Conservation (phyloP, 345 rosid species). For the Lenwebbia sp. region DNA sequence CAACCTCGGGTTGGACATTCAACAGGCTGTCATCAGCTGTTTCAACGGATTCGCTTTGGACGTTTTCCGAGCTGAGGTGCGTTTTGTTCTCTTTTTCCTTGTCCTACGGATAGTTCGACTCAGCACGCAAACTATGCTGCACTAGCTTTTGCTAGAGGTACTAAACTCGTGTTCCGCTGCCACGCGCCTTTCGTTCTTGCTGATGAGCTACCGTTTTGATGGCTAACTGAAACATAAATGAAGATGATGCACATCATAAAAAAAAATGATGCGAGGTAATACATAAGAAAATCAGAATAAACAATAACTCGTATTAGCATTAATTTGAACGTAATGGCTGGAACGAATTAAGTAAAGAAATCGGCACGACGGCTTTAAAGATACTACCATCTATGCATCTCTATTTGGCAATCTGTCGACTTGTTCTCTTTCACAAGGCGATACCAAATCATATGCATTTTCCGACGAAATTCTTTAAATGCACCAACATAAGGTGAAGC, state of each 20-base stretch:
- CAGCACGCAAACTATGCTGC: not conserved
- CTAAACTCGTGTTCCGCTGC: not conserved
- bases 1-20: constrained; percentile 88
- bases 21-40: constrained; percentile 95
- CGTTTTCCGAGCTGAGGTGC: constrained; percentile 93
- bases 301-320: not conserved
- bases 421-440: not conserved
- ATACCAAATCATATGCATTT: not conserved
- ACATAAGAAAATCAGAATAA: not conserved
- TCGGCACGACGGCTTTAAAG: not conserved
- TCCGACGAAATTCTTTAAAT: not conserved
- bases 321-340: not conserved
- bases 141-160: not conserved
- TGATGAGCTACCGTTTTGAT: not conserved
- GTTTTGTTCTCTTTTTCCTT: not conserved
- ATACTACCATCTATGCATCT: not conserved
- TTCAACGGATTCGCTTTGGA: constrained; percentile 93
- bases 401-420: not conserved
- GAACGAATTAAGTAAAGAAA: not conserved
- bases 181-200: not conserved
- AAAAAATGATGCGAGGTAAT: not conserved
- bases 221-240: not conserved
- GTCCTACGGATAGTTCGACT: not conserved
- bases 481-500: not conserved
- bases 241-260: not conserved